A percentile compares a stretch with the other conserved stretches of the same genome.
These are phyloP conservation scores for Picochlorum sp. DNA, from an alignment of 139 green algal species.

Conservation along the genomic window DNA sequence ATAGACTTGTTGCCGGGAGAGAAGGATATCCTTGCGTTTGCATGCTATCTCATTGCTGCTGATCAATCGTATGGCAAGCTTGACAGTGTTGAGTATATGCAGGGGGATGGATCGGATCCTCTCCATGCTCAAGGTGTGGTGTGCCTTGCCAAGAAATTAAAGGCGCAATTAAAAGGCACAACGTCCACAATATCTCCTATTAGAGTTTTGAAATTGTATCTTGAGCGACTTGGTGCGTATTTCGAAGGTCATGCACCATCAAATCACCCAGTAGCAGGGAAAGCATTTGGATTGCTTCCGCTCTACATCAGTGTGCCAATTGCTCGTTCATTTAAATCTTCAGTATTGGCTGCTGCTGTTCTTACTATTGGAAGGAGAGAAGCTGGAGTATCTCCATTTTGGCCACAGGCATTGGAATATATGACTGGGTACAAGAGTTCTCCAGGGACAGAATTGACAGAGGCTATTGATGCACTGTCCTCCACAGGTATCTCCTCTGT, in stretches of 20 bases:
- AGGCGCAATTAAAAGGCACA: slow-evolving; percentile 15
- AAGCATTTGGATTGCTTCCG: slow-evolving; percentile 23
- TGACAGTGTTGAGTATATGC: too few relatives aligned
- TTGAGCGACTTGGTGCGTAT: slow-evolving; percentile 59
- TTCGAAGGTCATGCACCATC: background rate
- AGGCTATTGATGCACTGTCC: background rate
- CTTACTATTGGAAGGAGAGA: slow-evolving; percentile 19
- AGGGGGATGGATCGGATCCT: too few relatives aligned
- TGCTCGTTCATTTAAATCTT: slow-evolving; percentile 23
- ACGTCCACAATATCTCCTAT: slow-evolving; percentile 27
- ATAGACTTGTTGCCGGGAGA: slow-evolving; percentile 4
- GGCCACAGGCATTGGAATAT: slow-evolving; percentile 24
- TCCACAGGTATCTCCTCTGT: background rate
- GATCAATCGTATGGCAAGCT: background rate
- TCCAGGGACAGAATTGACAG: slow-evolving; percentile 2
- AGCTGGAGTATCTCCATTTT: slow-evolving; percentile 32
- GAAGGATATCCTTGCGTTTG: too few relatives aligned
- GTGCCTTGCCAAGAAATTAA: background rate
- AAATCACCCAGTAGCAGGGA: slow-evolving; percentile 10
- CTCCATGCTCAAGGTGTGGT: too few relatives aligned
- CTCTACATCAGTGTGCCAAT: slow-evolving; percentile 5
- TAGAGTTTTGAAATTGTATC: slow-evolving; percentile 57
- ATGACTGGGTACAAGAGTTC: slow-evolving; percentile 24
- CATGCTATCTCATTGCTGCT: slow-evolving; percentile 6
- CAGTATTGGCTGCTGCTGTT: slow-evolving; percentile 29